Conservation (phyloP, 805 yeast species). For the Saccharomycopsis amapae region DNA sequence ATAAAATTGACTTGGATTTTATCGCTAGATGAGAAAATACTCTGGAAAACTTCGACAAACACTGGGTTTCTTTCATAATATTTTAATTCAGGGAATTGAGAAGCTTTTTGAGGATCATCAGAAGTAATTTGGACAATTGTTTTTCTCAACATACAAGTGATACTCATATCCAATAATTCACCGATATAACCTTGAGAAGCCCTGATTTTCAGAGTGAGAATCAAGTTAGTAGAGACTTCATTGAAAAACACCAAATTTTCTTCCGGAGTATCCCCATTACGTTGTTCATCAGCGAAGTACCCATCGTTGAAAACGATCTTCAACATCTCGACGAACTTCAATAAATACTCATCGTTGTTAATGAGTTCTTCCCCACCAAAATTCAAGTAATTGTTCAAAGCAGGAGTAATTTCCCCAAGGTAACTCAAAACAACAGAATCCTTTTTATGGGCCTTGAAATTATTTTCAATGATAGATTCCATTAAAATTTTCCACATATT, state of each 20-base stretch:
- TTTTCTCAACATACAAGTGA: constrained; percentile 16
- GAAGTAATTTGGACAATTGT: background rate
- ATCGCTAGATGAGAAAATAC: background rate
- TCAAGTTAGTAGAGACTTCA: constrained; percentile 15
- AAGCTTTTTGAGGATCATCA: background rate
- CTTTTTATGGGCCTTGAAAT: constrained; percentile 27
- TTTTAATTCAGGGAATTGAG: background rate
- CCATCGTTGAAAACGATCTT: constrained; percentile 28
- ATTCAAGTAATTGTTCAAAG: constrained; percentile 66
- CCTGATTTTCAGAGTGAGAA: constrained; percentile 9
- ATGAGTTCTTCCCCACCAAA: constrained; percentile 38
- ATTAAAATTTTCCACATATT: constrained; percentile 67
- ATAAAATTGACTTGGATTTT: constrained; percentile 7
- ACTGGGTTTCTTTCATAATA: constrained; percentile 2
- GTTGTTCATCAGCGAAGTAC: constrained; percentile 4
- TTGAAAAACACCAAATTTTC: constrained; percentile 7
- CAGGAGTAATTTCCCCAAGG: constrained; percentile 68
- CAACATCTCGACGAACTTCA: constrained; percentile 24
- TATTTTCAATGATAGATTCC: constrained; percentile 33
- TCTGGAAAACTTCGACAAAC: constrained; percentile 5
- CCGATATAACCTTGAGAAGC: background rate
- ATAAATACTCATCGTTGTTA: constrained; percentile 21
- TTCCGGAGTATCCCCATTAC: background rate
- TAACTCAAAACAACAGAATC: constrained; percentile 53
- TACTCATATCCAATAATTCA: constrained; percentile 7